Percentiles rank a stretch among this genome's conserved stretches.
Conservation (phyloP, 768 basidiomycete species). For the Amyloporia xantha region DNA sequence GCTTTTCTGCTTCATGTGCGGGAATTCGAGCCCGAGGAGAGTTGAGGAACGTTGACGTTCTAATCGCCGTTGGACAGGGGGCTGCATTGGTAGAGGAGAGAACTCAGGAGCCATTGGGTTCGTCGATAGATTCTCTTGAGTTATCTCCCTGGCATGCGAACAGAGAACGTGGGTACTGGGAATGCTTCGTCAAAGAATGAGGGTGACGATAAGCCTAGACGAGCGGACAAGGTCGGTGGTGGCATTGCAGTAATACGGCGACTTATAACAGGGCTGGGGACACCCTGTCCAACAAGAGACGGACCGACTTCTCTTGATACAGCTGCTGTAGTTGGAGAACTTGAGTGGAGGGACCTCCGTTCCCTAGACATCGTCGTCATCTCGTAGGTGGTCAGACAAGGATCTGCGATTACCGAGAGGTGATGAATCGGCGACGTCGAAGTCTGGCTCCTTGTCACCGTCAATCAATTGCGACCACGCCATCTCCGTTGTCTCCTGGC, state of each 20-base stretch:
- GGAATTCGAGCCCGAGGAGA: slow-evolving; percentile 15
- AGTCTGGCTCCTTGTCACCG: slow-evolving; percentile 43
- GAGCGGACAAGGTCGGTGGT: slow-evolving; percentile 31
- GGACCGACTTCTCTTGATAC: not conserved
- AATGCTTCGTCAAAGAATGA: slow-evolving; percentile 14
- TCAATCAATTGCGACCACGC: slow-evolving; percentile 66
- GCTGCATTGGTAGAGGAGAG: slow-evolving; percentile 26
- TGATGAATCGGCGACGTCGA: slow-evolving; percentile 45
- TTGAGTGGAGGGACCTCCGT: not conserved
- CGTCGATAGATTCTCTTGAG: slow-evolving; percentile 19
- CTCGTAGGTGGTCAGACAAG: not conserved
- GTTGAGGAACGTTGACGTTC: slow-evolving; percentile 12
- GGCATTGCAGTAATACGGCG: slow-evolving; percentile 19
- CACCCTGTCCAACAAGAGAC: not conserved
- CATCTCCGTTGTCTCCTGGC: slow-evolving; percentile 26
- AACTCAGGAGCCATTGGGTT: slow-evolving; percentile 26
- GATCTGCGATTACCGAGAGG: slow-evolving; percentile 20
- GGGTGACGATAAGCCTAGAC: slow-evolving; percentile 11
- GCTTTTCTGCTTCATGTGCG: slow-evolving; percentile 21
- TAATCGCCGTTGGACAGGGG: slow-evolving; percentile 27
- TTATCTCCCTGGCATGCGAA: slow-evolving; percentile 32
- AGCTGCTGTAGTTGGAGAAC: no score
- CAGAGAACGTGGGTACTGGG: slow-evolving; percentile 39
- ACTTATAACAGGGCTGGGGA: not conserved
- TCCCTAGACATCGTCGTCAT: not conserved